Evolutionary conservation across 192 early-diverging fungal species (phyloP).

Genomic region (Linnemannia schmuckeri): DNA sequence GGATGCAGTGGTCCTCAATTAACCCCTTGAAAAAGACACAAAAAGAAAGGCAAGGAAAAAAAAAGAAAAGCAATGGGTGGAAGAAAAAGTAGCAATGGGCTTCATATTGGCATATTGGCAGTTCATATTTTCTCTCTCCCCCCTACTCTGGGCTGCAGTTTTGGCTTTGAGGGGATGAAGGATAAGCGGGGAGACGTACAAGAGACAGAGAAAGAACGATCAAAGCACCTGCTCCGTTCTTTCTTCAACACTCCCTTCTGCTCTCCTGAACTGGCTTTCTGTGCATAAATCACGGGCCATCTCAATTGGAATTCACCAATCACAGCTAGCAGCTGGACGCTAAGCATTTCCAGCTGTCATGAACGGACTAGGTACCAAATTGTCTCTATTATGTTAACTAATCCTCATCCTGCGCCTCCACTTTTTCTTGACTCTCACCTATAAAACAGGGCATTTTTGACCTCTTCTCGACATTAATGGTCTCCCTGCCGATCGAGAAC

Average conservation of each 20-base stretch:
- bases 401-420: background rate
- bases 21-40: background rate
- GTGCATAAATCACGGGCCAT: background rate
- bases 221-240: background rate
- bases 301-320: background rate
- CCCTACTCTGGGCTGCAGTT: too few relatives aligned
- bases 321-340: background rate
- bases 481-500: slow-evolving; percentile 62
- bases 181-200: too few relatives aligned
- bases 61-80: background rate
- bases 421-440: background rate
- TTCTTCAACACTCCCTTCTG: background rate
- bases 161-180: too few relatives aligned
- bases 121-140: too few relatives aligned
- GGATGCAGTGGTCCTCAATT: background rate
- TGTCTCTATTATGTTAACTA: background rate
- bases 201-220: too few relatives aligned
- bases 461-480: slow-evolving; percentile 67
- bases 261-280: background rate
- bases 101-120: background rate
- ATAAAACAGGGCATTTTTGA: slow-evolving; percentile 66
- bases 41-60: background rate
- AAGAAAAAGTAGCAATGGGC: background rate
- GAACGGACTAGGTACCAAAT: too few relatives aligned
- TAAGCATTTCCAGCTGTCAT: too few relatives aligned